These are phyloP conservation scores for Chrysoporthe cubensis DNA, from an alignment of 2,329 filamentous ascomycete species.

Conservation along the genomic window DNA sequence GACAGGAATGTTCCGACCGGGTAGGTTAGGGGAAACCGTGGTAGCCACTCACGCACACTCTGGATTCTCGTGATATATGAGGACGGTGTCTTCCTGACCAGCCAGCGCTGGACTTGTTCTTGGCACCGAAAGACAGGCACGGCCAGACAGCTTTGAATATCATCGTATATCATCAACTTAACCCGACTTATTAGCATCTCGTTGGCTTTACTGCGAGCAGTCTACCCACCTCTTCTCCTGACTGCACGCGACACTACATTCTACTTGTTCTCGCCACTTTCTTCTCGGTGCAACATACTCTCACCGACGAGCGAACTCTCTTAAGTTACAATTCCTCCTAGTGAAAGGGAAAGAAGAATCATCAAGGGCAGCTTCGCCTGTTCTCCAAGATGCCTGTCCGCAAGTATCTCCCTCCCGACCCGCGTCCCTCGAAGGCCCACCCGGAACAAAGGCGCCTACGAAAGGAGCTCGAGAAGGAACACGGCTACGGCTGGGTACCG, in stretches of 20 bases:
- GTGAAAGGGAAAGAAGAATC: background rate
- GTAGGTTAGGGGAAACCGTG: background rate
- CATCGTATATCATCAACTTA: background rate
- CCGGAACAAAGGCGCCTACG: conserved; percentile 41
- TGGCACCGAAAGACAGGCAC: background rate
- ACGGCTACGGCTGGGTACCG: conserved; percentile 47
- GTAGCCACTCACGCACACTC: background rate
- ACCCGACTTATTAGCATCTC: too few relatives aligned
- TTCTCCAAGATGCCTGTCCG: conserved; percentile 19
- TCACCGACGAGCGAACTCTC: background rate
- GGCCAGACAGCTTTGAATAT: background rate
- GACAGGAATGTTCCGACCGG: background rate
- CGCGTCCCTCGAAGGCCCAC: conserved; percentile 44
- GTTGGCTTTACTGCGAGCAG: too few relatives aligned
- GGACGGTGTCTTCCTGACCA: background rate
- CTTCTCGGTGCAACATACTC: background rate
- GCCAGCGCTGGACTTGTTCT: background rate
- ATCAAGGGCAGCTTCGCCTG: background rate
- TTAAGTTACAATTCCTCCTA: background rate
- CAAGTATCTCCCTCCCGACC: conserved; percentile 34
- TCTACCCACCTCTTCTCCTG: background rate
- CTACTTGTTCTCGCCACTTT: background rate
- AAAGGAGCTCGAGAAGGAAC: conserved; percentile 46
- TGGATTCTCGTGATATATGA: background rate
- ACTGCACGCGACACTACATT: background rate